These are phyloP conservation scores for Nicotiana knightiana DNA, from an alignment of 257 asterid genomes.

Conservation along the genomic window DNA sequence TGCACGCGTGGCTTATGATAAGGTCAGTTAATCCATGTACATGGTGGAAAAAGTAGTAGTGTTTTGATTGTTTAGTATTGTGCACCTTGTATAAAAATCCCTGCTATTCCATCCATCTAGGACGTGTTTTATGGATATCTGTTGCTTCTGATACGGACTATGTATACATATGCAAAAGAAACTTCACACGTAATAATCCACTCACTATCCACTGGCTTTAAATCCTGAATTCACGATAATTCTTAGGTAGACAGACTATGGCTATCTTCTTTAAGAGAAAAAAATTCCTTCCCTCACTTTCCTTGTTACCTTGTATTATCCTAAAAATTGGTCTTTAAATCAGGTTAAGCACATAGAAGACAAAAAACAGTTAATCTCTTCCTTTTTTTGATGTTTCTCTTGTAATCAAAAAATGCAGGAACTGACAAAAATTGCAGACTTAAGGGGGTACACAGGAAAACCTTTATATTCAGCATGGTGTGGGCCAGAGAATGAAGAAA, in stretches of 20 bases:
- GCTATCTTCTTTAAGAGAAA: background rate
- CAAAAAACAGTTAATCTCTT: background rate
- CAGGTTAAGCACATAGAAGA: background rate
- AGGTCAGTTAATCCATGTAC: slow-evolving; percentile 29
- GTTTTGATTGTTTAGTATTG: background rate
- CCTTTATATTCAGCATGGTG: slow-evolving; percentile 77
- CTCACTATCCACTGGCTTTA: background rate
- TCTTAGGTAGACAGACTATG: background rate
- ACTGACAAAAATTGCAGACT: slow-evolving; percentile 65
- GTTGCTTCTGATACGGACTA: background rate
- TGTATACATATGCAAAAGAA: background rate
- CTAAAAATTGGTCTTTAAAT: background rate
- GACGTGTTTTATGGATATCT: background rate
- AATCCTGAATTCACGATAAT: background rate
- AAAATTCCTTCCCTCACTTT: background rate
- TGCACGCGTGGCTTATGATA: slow-evolving; percentile 69
- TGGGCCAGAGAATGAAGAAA: slow-evolving; percentile 57
- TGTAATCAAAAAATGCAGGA: slow-evolving; percentile 37
- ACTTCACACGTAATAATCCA: too few species aligned
- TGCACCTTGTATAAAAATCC: too few species aligned
- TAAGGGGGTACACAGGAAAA: slow-evolving; percentile 78
- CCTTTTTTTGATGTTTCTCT: background rate
- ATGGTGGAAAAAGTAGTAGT: background rate
- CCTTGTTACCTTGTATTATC: background rate
- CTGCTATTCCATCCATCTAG: background rate